phyloP scores from a whole-genome alignment of 495 filamentous ascomycete genomes.

The Aspergillus panamensis region DNA sequence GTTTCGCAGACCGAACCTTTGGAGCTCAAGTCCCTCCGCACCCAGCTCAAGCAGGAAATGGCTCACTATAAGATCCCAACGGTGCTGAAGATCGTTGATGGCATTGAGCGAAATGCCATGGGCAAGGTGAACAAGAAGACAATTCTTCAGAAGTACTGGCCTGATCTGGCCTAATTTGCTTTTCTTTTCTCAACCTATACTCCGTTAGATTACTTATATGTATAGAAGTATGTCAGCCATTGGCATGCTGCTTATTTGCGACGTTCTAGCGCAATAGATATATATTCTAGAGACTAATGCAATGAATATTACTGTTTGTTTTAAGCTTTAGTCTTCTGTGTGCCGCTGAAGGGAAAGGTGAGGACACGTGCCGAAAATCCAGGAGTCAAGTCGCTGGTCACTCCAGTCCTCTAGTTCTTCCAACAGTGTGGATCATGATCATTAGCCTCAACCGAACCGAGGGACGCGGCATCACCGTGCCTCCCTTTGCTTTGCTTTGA shows the following conservation, averaged over 20 bases:
- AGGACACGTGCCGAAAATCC: too few relatives aligned
- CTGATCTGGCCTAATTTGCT: conserved; percentile 23
- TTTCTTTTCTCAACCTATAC: neutral
- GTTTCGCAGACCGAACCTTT: conserved; percentile 27
- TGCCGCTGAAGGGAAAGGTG: too few relatives aligned
- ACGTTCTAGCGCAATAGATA: neutral
- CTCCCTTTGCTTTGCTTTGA: too few relatives aligned
- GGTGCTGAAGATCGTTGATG: conserved; percentile 42
- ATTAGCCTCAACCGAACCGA: too few relatives aligned
- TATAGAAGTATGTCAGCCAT: neutral
- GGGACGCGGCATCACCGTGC: too few relatives aligned
- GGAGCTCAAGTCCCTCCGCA: conserved; percentile 34
- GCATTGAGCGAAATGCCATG: conserved; percentile 49
- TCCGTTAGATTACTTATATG: neutral
- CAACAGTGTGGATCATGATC: too few relatives aligned
- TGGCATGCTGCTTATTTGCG: neutral
- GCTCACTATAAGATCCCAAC: conserved; percentile 49
- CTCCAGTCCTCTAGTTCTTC: too few relatives aligned
- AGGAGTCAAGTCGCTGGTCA: too few relatives aligned
- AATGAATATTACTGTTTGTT: neutral
- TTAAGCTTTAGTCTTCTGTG: too few relatives aligned
- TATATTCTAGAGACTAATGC: neutral
- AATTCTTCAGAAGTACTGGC: conserved; percentile 45
- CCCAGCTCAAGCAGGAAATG: conserved; percentile 41
- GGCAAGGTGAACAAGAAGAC: conserved; percentile 49